Percentiles rank a stretch among this genome's conserved stretches.
phyloP scores from a whole-genome alignment of 345 rosid species.

The Populus ilicifolia region DNA sequence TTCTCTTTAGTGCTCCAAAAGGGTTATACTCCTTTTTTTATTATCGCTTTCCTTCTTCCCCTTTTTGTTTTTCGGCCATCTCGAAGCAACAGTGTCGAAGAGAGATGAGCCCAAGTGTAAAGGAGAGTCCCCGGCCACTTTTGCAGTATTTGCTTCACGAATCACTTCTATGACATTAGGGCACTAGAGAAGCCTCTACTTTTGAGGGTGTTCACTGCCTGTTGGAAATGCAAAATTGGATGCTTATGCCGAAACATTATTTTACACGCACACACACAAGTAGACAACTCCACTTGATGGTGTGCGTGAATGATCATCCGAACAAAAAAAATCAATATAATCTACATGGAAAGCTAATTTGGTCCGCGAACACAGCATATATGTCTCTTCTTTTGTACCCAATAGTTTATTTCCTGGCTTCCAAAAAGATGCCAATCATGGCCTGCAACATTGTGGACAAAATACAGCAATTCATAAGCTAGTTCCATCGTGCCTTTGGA shows the following conservation, averaged over 20 bases:
- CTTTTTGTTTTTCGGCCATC: neutral
- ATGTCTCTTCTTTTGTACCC: neutral
- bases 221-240: neutral
- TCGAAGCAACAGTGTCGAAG: neutral
- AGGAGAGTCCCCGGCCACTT: conserved; percentile 4
- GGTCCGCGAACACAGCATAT: neutral
- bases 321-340: no score
- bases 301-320: no score
- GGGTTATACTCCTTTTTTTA: neutral
- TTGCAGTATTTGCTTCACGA: neutral
- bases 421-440: neutral
- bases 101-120: conserved; percentile 15
- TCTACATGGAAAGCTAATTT: neutral
- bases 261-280: neutral
- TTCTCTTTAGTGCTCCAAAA: neutral
- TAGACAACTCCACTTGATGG: neutral
- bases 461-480: neutral
- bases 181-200: neutral
- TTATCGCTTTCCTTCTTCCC: neutral
- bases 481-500: neutral
- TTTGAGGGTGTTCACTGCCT: neutral
- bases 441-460: neutral
- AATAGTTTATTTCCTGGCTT: no score
- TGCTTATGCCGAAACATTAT: neutral
- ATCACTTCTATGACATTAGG: conserved; percentile 6